Evolutionary conservation across 2,329 filamentous ascomycete genomes (phyloP).

Genomic region (Scedosporium minutisporum): DNA sequence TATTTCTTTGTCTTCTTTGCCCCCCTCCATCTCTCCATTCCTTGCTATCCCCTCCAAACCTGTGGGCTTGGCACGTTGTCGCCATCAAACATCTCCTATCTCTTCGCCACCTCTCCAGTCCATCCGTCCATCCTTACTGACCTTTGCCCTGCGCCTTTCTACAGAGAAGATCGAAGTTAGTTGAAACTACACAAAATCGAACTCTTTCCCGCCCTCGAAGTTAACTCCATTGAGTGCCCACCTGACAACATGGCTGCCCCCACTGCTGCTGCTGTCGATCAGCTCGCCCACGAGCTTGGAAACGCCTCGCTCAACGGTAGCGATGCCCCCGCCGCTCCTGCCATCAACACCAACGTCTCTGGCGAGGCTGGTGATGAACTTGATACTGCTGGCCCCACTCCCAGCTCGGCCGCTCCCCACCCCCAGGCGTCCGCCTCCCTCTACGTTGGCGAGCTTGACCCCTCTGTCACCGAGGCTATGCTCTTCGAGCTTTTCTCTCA

Average conservation of each 20-base stretch:
- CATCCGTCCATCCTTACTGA: slow-evolving; percentile 6
- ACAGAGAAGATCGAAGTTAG: slow-evolving; percentile 13
- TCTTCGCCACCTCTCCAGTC: background rate
- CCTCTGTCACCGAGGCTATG: slow-evolving; percentile 98
- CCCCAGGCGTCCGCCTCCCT: slow-evolving; percentile 94
- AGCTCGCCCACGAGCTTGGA: slow-evolving; percentile 70
- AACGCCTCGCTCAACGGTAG: slow-evolving; percentile 60
- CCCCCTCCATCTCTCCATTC: no score
- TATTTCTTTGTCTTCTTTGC: background rate
- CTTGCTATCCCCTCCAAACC: background rate
- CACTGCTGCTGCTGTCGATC: slow-evolving; percentile 55
- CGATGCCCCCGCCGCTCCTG: slow-evolving; percentile 55
- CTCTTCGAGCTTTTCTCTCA: slow-evolving; percentile 99
- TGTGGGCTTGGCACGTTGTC: slow-evolving; percentile 19
- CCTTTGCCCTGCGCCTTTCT: slow-evolving; percentile 10
- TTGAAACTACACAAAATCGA: slow-evolving; percentile 10
- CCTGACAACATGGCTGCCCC: slow-evolving; percentile 5
- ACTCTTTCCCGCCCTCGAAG: slow-evolving; percentile 9
- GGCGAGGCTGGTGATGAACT: slow-evolving; percentile 42
- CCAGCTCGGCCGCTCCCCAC: slow-evolving; percentile 63
- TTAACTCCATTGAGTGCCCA: background rate
- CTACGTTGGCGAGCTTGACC: slow-evolving; percentile 97
- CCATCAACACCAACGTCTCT: slow-evolving; percentile 66
- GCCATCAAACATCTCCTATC: slow-evolving; percentile 4
- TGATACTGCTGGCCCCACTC: slow-evolving; percentile 59